phyloP scores from a whole-genome alignment of 139 green algal species.

The Coelastrella sp. region DNA sequence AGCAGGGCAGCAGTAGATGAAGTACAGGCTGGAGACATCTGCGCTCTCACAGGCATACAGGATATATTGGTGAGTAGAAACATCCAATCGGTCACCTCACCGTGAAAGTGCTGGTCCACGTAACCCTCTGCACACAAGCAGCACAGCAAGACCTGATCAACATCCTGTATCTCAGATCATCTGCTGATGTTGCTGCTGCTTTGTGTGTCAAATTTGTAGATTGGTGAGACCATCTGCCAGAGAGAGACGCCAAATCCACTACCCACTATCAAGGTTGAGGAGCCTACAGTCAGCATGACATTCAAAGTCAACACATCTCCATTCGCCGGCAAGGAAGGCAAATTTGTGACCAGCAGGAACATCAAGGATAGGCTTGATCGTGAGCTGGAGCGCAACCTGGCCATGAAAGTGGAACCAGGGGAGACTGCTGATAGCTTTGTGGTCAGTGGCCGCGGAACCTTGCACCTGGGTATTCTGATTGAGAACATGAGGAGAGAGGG shows the following conservation, averaged over 20 bases:
- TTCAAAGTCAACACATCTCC: conserved; percentile 97
- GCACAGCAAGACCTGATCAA: conserved; percentile 71
- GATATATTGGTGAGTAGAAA: conserved; percentile 62
- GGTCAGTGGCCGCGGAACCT: conserved; percentile 90
- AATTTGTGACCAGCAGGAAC: conserved; percentile 94
- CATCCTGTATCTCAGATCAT: conserved; percentile 38
- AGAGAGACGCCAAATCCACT: conserved; percentile 74
- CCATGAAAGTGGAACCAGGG: conserved; percentile 92
- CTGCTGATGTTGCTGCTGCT: background rate
- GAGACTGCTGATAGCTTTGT: conserved; percentile 94
- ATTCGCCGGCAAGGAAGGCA: conserved; percentile 97
- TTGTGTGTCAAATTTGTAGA: conserved; percentile 59
- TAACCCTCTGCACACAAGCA: background rate
- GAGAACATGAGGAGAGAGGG: conserved; percentile 97
- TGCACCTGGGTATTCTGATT: conserved; percentile 96
- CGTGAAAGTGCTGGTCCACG: background rate
- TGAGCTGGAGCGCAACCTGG: conserved; percentile 98
- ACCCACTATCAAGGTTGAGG: conserved; percentile 96
- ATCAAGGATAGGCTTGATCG: conserved; percentile 79
- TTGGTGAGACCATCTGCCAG: conserved; percentile 95
- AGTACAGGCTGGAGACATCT: conserved; percentile 95
- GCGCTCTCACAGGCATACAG: conserved; percentile 79
- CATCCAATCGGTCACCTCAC: background rate
- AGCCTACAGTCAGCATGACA: conserved; percentile 98
- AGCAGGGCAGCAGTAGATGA: conserved; percentile 64